Conservation (phyloP, 2,329 filamentous ascomycete genomes). For the Furcasterigmium furcatum region DNA sequence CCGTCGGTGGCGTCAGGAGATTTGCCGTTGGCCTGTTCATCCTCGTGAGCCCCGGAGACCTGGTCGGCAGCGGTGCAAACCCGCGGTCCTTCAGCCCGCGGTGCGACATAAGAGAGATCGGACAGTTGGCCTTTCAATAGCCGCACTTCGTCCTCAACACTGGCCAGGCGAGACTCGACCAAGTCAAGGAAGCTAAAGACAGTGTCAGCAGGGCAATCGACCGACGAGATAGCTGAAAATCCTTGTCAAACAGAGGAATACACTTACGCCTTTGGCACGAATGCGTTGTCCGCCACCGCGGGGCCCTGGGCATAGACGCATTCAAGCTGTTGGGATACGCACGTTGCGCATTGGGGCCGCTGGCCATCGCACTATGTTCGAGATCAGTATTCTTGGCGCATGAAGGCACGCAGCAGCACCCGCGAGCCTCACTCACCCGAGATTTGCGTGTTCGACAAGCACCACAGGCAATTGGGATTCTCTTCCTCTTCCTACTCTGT, state of each 20-base stretch:
- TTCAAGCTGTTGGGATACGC: slow-evolving; percentile 11
- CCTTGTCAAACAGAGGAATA: neutral
- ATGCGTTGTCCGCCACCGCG: neutral
- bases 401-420: neutral
- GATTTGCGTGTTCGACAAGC: slow-evolving; percentile 18
- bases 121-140: slow-evolving; percentile 9
- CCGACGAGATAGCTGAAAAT: slow-evolving; percentile 9
- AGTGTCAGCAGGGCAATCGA: no score
- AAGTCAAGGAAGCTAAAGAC: no score
- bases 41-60: neutral
- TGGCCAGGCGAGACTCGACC: slow-evolving; percentile 13
- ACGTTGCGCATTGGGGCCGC: slow-evolving; percentile 15
- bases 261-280: slow-evolving; percentile 10
- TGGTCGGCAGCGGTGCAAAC: no score
- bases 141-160: slow-evolving; percentile 13
- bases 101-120: no score
- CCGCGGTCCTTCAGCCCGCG: no score
- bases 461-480: slow-evolving; percentile 17
- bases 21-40: no score
- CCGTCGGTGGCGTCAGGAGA: slow-evolving; percentile 16
- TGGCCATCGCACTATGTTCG: slow-evolving; percentile 15
- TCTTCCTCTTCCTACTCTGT: slow-evolving; percentile 13
- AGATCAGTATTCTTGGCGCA: neutral
- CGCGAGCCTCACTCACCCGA: slow-evolving; percentile 7
- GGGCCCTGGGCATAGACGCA: slow-evolving; percentile 13